Evolutionary conservation across 805 yeast species (phyloP).

Genomic region (Diddensiella santjacobensis): DNA sequence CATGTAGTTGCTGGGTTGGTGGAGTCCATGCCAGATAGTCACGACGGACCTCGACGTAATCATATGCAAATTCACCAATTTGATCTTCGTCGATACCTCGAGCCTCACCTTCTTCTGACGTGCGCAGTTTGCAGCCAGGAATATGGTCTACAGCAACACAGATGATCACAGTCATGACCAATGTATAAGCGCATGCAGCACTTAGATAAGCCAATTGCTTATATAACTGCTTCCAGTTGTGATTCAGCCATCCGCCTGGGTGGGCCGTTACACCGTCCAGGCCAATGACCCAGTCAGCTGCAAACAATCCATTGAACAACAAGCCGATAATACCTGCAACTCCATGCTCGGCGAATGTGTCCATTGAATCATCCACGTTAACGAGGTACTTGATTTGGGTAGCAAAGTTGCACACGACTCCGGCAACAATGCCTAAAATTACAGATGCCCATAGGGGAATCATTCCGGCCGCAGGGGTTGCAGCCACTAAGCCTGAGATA

Average conservation of each 20-base stretch:
- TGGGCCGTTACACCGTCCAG: constrained; percentile 84
- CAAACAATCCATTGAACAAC: constrained; percentile 81
- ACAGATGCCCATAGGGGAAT: constrained; percentile 91
- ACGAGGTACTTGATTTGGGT: constrained; percentile 81
- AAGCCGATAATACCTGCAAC: constrained; percentile 91
- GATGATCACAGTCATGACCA: constrained; percentile 70
- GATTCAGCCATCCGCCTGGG: constrained; percentile 88
- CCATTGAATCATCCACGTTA: constrained; percentile 86
- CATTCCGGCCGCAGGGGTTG: constrained; percentile 90
- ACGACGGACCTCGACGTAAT: constrained; percentile 93
- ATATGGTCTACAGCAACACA: constrained; percentile 70
- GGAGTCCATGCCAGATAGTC: constrained; percentile 55
- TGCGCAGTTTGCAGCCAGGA: constrained; percentile 80
- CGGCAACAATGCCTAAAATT: constrained; percentile 75
- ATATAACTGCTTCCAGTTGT: constrained; percentile 87
- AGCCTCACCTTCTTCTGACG: constrained; percentile 79
- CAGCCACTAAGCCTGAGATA: constrained; percentile 94
- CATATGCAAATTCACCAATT: constrained; percentile 98
- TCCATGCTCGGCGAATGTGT: constrained; percentile 98
- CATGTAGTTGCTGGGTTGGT: constrained; percentile 23
- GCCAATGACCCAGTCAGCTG: constrained; percentile 82
- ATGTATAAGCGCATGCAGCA: constrained; percentile 72
- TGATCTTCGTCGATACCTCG: constrained; percentile 94
- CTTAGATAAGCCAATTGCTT: constrained; percentile 79
- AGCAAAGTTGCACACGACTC: constrained; percentile 81